A percentile compares a stretch with the other conserved stretches of the same genome.
phyloP scores from a whole-genome alignment of 768 basidiomycete genomes.

The Termitomyces titanicus region DNA sequence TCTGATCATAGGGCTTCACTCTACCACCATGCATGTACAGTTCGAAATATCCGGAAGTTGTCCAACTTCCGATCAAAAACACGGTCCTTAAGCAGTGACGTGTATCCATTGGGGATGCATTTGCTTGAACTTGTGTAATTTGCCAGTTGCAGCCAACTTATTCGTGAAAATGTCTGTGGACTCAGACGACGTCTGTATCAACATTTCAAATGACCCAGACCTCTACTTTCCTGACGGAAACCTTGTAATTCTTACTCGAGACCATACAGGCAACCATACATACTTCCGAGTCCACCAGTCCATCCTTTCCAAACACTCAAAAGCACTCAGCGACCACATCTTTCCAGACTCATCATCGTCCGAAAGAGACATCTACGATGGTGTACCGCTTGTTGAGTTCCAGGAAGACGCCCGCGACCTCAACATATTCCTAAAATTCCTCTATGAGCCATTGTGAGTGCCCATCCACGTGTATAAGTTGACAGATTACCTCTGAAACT shows the following conservation, averaged over 20 bases:
- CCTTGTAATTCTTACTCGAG: slow-evolving; percentile 22
- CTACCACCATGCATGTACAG: no score
- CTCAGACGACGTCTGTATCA: slow-evolving; percentile 20
- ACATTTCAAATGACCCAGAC: slow-evolving; percentile 22
- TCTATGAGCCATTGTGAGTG: slow-evolving; percentile 24
- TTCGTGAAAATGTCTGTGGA: slow-evolving; percentile 14
- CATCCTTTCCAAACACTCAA: slow-evolving; percentile 24
- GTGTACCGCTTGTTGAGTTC: slow-evolving; percentile 22
- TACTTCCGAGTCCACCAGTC: slow-evolving; percentile 24
- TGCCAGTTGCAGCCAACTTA: neutral
- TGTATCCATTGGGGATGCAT: no score
- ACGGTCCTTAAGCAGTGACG: no score
- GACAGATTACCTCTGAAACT: slow-evolving; percentile 1
- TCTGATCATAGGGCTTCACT: neutral
- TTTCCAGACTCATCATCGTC: slow-evolving; percentile 13
- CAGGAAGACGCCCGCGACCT: slow-evolving; percentile 22
- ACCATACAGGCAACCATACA: slow-evolving; percentile 21
- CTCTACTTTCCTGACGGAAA: slow-evolving; percentile 24
- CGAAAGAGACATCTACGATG: slow-evolving; percentile 19
- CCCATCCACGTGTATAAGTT: neutral
- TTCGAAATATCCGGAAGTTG: no score
- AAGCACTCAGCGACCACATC: slow-evolving; percentile 23
- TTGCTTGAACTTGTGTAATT: no score
- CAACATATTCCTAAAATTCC: slow-evolving; percentile 22
- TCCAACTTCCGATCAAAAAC: no score